Evolutionary conservation across 129 eudicot species (phyloP), one percentile per base, ranked within the genome.

Genomic region (Tagetes erecta): DNA sequence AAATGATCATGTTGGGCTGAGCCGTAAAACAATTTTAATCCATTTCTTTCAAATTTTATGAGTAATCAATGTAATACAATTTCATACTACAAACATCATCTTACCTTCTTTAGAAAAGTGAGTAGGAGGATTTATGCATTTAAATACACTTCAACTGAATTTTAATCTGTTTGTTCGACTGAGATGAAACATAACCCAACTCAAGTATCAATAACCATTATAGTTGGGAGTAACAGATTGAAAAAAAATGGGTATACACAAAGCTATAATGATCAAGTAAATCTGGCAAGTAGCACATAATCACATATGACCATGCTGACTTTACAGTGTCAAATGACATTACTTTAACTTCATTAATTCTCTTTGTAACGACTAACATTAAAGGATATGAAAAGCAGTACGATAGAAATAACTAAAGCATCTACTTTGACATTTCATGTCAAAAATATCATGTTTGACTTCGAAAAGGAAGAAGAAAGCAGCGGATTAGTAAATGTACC

Each of bases 401-500:
- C 3, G 33, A 55, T 55, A 55, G 60, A 55, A 53, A 55, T 4
- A 31, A 3, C 37, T 31, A 57, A 57, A 31, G 3, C 64, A 20
- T 53, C 60, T 14, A 52, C 9, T 20, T 53, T 10, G 3, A 50
- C 6, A 8, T 1, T 20, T 53, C 60, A 53, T 53, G 31, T 53
- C 27, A 56, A 27, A 30, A 30, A 30, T 7, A 31, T 9, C 9
- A 62, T 36, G 46, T 62, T 62, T 62, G 44, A 62, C 44, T 62
- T 37, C 37, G 11, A 53, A 2, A 14, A 64, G 38, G 40, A 38
- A 31, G 65, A 66, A 12, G 60, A 50, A 6, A 55, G 4, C 37
- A 47, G 31, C 64, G 56, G 67, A 14, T 46, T 64, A 14, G 35
- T 44, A 74, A n/a, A 45, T 46, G 37, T 87, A 93, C 98, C 98